Percentiles rank a stretch among this genome's conserved stretches.
Evolutionary conservation across 768 basidiomycete genomes (phyloP).

Genomic region (Russula vinacea): DNA sequence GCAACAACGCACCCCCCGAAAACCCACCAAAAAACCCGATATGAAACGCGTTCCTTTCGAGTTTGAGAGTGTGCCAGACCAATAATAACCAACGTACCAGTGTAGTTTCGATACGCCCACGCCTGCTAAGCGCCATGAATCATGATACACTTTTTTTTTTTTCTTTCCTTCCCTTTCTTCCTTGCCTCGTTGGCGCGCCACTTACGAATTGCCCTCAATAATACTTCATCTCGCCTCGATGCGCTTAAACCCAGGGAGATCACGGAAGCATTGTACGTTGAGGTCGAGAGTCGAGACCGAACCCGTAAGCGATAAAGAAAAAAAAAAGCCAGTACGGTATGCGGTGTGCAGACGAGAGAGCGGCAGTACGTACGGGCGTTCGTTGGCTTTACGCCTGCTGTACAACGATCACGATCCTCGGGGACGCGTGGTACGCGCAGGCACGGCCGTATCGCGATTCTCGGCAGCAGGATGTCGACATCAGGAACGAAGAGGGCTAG

Average conservation of each 20-base stretch:
- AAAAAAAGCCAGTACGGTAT: not conserved
- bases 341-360: not conserved
- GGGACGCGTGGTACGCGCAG: not conserved
- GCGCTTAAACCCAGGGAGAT: slow-evolving; percentile 5
- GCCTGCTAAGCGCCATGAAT: no score
- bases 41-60: not conserved
- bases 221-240: not conserved
- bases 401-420: slow-evolving; percentile 19
- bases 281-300: not conserved
- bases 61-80: not conserved
- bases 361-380: not conserved
- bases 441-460: slow-evolving; percentile 13
- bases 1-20: slow-evolving; percentile 10
- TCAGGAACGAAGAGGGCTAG: slow-evolving; percentile 8
- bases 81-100: not conserved
- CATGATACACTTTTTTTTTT: no score
- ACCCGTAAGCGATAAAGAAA: not conserved
- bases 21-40: not conserved
- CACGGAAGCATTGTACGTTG: not conserved
- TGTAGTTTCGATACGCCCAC: no score
- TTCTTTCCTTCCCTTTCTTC: no score
- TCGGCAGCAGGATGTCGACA: slow-evolving; percentile 10
- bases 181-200: not conserved
- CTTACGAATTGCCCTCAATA: not conserved
- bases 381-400: not conserved